Percentiles rank a stretch among this genome's conserved stretches.
Evolutionary conservation across 1,284 basidiomycete genomes (phyloP).

Genomic region (Wolfiporia cocos): DNA sequence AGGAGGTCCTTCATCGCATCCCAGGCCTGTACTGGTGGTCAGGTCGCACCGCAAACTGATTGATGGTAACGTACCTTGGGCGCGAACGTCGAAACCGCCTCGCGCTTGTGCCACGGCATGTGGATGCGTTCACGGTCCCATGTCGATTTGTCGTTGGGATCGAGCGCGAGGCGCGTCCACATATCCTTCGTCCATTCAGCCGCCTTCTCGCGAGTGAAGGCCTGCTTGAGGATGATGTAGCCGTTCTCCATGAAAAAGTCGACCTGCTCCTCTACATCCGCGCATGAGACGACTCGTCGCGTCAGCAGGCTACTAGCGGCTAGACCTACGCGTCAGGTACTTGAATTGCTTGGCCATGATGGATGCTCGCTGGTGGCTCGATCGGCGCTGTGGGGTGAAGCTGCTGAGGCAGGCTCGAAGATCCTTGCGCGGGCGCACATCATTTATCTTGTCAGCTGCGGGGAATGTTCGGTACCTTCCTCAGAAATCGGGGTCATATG

Average conservation of each 20-base stretch:
- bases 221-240: constrained; percentile 46
- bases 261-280: constrained; percentile 35
- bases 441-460: too few species aligned
- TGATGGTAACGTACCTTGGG: constrained; percentile 34
- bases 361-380: too few species aligned
- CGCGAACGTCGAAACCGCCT: constrained; percentile 41
- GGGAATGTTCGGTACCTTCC: too few species aligned
- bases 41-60: background rate
- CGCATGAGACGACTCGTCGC: background rate
- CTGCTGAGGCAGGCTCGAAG: too few species aligned
- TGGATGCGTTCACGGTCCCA: constrained; percentile 51
- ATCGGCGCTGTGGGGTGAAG: too few species aligned
- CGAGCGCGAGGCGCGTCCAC: constrained; percentile 46
- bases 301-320: background rate
- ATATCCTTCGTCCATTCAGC: constrained; percentile 42
- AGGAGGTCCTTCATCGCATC: constrained; percentile 51
- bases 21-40: constrained; percentile 37
- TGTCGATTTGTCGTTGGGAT: constrained; percentile 45
- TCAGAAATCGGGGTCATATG: too few species aligned
- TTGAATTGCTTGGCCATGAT: constrained; percentile 20
- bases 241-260: constrained; percentile 51
- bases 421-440: too few species aligned
- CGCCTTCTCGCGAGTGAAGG: constrained; percentile 46
- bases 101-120: constrained; percentile 45
- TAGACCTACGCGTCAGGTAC: constrained; percentile 20